Evolutionary conservation across 495 filamentous ascomycete genomes (phyloP).

Genomic region (Penicillium herquei): DNA sequence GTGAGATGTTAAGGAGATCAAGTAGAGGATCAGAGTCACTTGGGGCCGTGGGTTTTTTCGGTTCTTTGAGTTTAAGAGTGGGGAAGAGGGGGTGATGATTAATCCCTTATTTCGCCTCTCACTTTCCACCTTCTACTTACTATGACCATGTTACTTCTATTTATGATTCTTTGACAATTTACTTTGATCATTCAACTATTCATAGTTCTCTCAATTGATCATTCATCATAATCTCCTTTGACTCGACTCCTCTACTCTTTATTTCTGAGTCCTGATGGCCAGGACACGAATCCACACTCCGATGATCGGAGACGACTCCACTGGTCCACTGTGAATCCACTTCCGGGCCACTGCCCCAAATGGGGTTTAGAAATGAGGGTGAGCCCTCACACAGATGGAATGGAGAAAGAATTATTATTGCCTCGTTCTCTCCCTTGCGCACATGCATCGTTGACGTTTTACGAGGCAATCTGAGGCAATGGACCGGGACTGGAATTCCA

Average conservation of each 20-base stretch:
- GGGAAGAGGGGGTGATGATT: slow-evolving; percentile 20
- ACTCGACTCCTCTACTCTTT: neutral
- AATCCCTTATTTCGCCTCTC: slow-evolving; percentile 15
- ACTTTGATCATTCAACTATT: neutral
- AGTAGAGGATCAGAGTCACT: neutral
- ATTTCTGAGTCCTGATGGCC: too few species aligned
- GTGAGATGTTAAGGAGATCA: slow-evolving; percentile 8
- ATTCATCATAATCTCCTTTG: neutral
- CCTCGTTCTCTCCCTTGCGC: neutral
- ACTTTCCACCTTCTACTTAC: neutral
- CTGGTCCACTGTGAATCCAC: neutral
- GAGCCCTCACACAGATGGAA: neutral
- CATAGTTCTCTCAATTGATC: too few species aligned
- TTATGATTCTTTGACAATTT: neutral
- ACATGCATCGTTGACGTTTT: neutral
- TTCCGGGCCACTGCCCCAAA: neutral
- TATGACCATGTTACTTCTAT: neutral
- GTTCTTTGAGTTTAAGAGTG: slow-evolving; percentile 11
- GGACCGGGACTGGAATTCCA: neutral
- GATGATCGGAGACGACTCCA: slow-evolving; percentile 3
- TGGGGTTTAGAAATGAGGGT: neutral
- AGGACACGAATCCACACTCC: neutral
- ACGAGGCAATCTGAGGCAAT: neutral
- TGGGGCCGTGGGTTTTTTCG: slow-evolving; percentile 13
- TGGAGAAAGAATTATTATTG: neutral